Base-by-base conservation (phyloP, 225 moss, liverwort and hornwort species). In the Bryoerythrophyllum caledonicum region DNA sequence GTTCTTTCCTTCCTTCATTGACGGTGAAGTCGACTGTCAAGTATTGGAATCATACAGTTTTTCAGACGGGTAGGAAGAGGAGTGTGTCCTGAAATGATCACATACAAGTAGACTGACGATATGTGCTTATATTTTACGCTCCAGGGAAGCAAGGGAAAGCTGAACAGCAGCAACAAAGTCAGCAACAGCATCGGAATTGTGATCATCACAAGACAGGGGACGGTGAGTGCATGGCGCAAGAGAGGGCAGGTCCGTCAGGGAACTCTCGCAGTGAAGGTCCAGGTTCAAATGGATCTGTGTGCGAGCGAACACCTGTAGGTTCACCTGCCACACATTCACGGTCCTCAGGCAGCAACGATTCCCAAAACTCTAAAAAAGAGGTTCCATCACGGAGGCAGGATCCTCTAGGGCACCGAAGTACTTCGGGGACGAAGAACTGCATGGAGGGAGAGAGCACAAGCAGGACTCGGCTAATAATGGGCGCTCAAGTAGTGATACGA, bases 71-170 rank as follows among this genome's bases (percentile, higher is more conserved):
- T 20, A 34, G 32, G 20, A 20, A 53, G 70, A 65, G 25, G 24
- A 57, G 61, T 51, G 23, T 37, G 15, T 30, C 15, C 57, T 82
- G 53, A 13, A 35, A 12, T 61, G 34, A 4, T 3, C 16, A 11
- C 10, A 11, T 17, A 16, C 20, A 54, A 48, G 3, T 10, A 2
- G 52, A 28, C 35, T 67, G 24, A 37, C 9, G 30, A n/a, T 66
- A 32, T 30, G 17, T 1, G 24, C 23, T 7, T 6, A 8, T 44
- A n/a, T n/a, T n/a, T n/a, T n/a, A n/a, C n/a, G n/a, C n/a, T n/a
- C 21, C 73, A 88, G 88, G 85, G 63, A 88, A 88, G 74, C 81
- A 83, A 63, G 85, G 83, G 14, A 88, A 81, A 16, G 60, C 26
- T 4, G 85, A 76, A 15, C 83, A 74, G 65, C 76, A 81, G 60